A percentile compares a stretch with the other conserved stretches of the same genome.
Evolutionary conservation across 768 basidiomycete genomes (phyloP).

Genomic region (Tulasnella sp.): DNA sequence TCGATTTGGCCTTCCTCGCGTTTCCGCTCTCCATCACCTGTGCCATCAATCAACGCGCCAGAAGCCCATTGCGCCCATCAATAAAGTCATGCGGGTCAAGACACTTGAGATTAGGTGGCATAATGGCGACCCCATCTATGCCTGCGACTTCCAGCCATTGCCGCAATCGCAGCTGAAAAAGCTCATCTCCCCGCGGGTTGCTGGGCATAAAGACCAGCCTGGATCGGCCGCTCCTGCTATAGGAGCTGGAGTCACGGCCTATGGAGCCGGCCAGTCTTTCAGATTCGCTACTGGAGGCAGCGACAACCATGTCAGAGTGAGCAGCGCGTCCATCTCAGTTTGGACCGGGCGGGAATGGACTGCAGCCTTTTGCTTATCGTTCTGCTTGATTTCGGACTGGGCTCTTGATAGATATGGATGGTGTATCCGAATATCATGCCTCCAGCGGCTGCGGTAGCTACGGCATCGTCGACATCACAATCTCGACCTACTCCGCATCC

Average conservation of each 20-base stretch:
- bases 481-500: conserved; percentile 36
- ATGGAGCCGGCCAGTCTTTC: conserved; percentile 64
- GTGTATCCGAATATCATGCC: conserved; percentile 84
- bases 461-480: conserved; percentile 22
- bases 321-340: conserved; percentile 28
- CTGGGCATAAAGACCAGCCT: conserved; percentile 38
- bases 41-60: too few species aligned
- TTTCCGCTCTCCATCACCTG: too few species aligned
- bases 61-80: background rate
- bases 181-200: conserved; percentile 24
- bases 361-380: background rate
- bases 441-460: conserved; percentile 35
- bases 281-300: conserved; percentile 90
- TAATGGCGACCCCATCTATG: conserved; percentile 89
- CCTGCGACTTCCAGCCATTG: conserved; percentile 88
- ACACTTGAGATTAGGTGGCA: conserved; percentile 95
- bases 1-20: too few species aligned
- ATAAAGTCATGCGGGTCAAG: conserved; percentile 60
- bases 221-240: conserved; percentile 34
- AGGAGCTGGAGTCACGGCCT: conserved; percentile 20
- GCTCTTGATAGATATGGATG: conserved; percentile 65
- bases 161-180: conserved; percentile 37
- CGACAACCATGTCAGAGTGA: conserved; percentile 90
- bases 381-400: background rate
- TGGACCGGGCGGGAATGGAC: background rate